Base-by-base conservation (phyloP, 192 early-diverging fungal genomes). In the Linderina pennispora region DNA sequence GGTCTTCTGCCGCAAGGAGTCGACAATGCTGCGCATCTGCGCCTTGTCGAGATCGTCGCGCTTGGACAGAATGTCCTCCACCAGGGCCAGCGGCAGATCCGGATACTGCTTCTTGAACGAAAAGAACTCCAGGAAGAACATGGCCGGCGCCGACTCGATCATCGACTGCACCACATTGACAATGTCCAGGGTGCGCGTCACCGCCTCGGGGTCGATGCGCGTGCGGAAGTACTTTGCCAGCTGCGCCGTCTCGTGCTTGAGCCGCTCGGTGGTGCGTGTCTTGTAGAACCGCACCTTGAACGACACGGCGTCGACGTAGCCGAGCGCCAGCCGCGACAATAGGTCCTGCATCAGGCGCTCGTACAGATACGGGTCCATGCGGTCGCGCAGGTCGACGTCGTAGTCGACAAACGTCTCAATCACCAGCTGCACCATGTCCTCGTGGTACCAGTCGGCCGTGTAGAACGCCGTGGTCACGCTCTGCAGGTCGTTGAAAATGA, bases 321-420 rank as follows among this genome's bases (percentile, higher is more conserved):
- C 64, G 25, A 93, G 75, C 33, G 94, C 62, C 50, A 95, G 85
- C 1, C 88, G 72, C 28, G 95, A 91, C 58, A 96, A 57, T 48
- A 92, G 80, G 52, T 92, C 91, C 24, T 88, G 82, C 53, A 87
- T 80, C 41, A 96, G 72, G 45, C 88, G 92, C 47, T 75, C 78
- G 74, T 90, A 91, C 51, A 99, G 69, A 56, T 91, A 91, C 45
- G 89, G 85, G 55, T 92, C 80, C 75, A 99, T 69, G 52, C 91
- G 85, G 44, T 75, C 75, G 46, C 80, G 78, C 51, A 92, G 94
- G 55, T 99, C 94, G 23, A 80, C 72, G 50, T 79, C 84, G 72
- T 99, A 98, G 64, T 99, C 97, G 54, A 89, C 87, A n/a, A 98
- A 66, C 15, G 94, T 98, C 45, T 84, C 92, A 15, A 97, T 81